These are phyloP conservation scores for Alternaria brassicae DNA, from an alignment of 2,329 filamentous ascomycete genomes.

Conservation along the genomic window DNA sequence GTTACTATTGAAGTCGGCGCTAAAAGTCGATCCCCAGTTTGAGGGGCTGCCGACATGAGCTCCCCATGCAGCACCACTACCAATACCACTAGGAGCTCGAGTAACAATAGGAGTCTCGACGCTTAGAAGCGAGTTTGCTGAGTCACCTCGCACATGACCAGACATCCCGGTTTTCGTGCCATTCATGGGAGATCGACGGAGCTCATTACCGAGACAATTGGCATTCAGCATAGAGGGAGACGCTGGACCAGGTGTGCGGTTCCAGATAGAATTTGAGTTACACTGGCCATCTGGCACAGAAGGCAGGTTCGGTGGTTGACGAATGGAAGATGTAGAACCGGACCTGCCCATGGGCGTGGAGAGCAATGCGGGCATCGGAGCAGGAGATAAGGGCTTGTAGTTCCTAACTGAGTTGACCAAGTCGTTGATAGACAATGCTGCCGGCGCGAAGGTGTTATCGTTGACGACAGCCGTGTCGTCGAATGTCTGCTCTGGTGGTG, in stretches of 20 bases:
- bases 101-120: slow-evolving; percentile 28
- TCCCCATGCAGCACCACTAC: slow-evolving; percentile 45
- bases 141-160: slow-evolving; percentile 54
- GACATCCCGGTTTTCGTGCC: slow-evolving; percentile 42
- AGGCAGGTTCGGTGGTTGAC: slow-evolving; percentile 44
- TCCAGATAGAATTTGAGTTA: slow-evolving; percentile 49
- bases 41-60: slow-evolving; percentile 34
- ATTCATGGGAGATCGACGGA: slow-evolving; percentile 42
- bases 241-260: slow-evolving; percentile 41
- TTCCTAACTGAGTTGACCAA: slow-evolving; percentile 49
- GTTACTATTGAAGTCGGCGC: slow-evolving; percentile 28
- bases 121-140: slow-evolving; percentile 52
- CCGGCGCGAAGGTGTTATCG: slow-evolving; percentile 39
- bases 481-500: slow-evolving; percentile 56
- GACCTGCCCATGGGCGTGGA: slow-evolving; percentile 46
- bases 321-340: slow-evolving; percentile 45
- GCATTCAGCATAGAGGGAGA: slow-evolving; percentile 36
- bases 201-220: slow-evolving; percentile 22
- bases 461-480: slow-evolving; percentile 49
- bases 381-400: slow-evolving; percentile 43
- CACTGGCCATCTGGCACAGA: slow-evolving; percentile 48
- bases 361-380: slow-evolving; percentile 31
- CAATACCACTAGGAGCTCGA: slow-evolving; percentile 25
- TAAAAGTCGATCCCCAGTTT: slow-evolving; percentile 36
- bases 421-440: slow-evolving; percentile 45